Conservation (phyloP, 352 stramenopile species). For the Phytophthora fragariae region DNA sequence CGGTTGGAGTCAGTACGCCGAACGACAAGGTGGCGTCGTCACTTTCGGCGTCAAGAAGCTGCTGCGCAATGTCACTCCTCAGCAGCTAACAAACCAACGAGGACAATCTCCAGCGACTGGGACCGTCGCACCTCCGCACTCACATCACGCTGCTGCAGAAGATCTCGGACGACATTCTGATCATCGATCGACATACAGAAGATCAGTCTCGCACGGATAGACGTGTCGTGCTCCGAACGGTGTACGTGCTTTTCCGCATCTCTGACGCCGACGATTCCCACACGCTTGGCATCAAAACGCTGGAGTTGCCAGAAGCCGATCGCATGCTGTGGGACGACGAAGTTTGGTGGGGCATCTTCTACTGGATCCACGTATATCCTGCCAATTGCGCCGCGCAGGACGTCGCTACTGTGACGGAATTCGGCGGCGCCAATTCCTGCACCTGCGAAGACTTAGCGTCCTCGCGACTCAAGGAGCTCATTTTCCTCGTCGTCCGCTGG, state of each 20-base stretch:
- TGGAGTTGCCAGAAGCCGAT: constrained; percentile 34
- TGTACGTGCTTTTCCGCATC: constrained; percentile 40
- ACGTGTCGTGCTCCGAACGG: constrained; percentile 32
- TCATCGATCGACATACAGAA: constrained; percentile 41
- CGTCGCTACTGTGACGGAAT: constrained; percentile 24
- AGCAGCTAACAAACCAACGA: constrained; percentile 32
- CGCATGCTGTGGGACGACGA: constrained; percentile 24
- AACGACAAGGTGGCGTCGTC: constrained; percentile 31
- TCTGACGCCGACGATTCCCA: constrained; percentile 11
- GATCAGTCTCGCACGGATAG: constrained; percentile 10
- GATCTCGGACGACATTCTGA: constrained; percentile 34
- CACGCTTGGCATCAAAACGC: constrained; percentile 42
- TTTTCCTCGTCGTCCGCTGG: constrained; percentile 46
- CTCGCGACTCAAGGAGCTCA: constrained; percentile 33
- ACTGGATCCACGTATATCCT: constrained; percentile 42
- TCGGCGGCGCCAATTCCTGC: constrained; percentile 38
- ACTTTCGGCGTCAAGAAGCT: constrained; percentile 47
- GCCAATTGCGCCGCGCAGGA: not conserved
- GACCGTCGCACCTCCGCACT: constrained; percentile 26
- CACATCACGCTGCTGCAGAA: constrained; percentile 39
- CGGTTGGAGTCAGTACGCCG: constrained; percentile 52
- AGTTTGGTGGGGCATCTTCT: constrained; percentile 50
- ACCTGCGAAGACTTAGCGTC: constrained; percentile 25
- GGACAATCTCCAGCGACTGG: constrained; percentile 27
- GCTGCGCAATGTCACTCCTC: constrained; percentile 22